phyloP scores from a whole-genome alignment of 768 basidiomycete genomes.

The Psilocybe cyanescens region DNA sequence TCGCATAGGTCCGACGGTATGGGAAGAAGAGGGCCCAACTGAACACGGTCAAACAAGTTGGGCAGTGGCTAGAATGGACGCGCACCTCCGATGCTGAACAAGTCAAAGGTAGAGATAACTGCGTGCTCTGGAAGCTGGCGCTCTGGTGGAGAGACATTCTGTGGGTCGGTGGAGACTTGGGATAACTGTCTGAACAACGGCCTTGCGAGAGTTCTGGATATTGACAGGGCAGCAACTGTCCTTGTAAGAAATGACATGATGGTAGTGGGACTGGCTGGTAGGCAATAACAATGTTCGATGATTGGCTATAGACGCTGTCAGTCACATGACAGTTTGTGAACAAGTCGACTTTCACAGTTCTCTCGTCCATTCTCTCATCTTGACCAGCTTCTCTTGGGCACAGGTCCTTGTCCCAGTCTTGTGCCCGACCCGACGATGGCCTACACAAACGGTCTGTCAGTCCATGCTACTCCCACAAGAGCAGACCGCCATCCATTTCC shows the following conservation, averaged over 20 bases:
- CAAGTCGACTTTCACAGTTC: too few species aligned
- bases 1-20: constrained; percentile 73
- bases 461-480: constrained; percentile 31
- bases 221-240: not conserved
- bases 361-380: too few species aligned
- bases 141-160: not conserved
- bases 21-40: constrained; percentile 58
- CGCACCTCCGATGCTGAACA: constrained; percentile 87
- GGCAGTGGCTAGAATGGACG: not conserved
- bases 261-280: not conserved
- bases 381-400: not conserved
- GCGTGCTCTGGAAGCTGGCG: constrained; percentile 70
- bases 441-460: constrained; percentile 15
- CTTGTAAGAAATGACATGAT: not conserved
- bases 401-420: constrained; percentile 10
- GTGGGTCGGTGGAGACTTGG: too few species aligned
- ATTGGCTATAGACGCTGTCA: constrained; percentile 4
- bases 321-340: constrained; percentile 15
- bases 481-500: constrained; percentile 37
- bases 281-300: not conserved
- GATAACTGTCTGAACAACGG: not conserved
- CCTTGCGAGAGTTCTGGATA: not conserved
- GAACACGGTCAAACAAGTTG: constrained; percentile 12
- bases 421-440: constrained; percentile 2
- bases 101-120: constrained; percentile 91